These are phyloP conservation scores for Mycena floridula DNA, from an alignment of 768 basidiomycete genomes.

Conservation along the genomic window DNA sequence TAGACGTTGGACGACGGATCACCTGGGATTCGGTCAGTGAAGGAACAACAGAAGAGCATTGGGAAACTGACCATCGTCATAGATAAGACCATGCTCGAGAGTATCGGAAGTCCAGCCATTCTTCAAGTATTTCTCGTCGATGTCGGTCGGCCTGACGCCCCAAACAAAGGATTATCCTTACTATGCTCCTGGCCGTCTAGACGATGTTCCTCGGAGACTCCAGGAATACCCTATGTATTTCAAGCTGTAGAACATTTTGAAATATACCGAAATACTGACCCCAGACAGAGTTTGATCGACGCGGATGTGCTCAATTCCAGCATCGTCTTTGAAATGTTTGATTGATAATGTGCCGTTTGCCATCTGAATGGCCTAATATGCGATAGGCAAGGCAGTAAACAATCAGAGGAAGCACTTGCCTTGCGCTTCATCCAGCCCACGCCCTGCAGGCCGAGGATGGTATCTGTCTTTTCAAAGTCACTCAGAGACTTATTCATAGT, in stretches of 20 bases:
- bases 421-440: conserved; percentile 67
- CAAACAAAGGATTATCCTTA: conserved; percentile 57
- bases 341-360: conserved; percentile 56
- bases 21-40: too few species aligned
- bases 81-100: conserved; percentile 32
- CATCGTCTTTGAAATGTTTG: conserved; percentile 60
- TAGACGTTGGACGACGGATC: too few species aligned
- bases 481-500: conserved; percentile 65
- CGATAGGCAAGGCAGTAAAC: too few species aligned
- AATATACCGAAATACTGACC: too few species aligned
- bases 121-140: too few species aligned
- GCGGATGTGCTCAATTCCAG: conserved; percentile 56
- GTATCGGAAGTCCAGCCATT: conserved; percentile 34
- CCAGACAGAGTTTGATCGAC: too few species aligned
- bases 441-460: conserved; percentile 64
- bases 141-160: too few species aligned
- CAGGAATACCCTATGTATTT: conserved; percentile 60
- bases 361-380: conserved; percentile 10
- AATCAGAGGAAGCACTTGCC: too few species aligned
- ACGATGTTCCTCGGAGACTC: conserved; percentile 48
- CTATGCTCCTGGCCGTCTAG: conserved; percentile 49
- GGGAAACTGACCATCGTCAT: conserved; percentile 19
- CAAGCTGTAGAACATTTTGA: conserved; percentile 49
- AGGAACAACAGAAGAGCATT: conserved; percentile 23
- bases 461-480: conserved; percentile 52